Evolutionary conservation across 768 basidiomycete genomes (phyloP), one percentile per base, ranked within the genome.

Genomic region (Russula foetens): DNA sequence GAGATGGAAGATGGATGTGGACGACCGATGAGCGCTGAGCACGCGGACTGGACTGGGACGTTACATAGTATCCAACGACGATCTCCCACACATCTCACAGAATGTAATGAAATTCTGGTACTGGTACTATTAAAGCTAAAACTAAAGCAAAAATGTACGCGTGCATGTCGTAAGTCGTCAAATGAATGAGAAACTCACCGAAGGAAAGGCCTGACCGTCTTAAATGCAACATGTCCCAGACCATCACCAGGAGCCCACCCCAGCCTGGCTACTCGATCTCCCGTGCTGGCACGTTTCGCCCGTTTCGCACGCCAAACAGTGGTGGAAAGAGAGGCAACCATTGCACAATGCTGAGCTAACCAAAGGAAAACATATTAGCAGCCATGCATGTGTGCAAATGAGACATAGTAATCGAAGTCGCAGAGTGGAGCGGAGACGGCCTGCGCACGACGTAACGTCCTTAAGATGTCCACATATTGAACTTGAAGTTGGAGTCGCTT

Each of bases 211-310:
- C 71, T 54, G 65, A 89, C 90, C 80, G 90, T 92, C 69, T 90
- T 90, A 69, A 93, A 88, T 62, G 88, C 79, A 67, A 89, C 85
- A 67, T 90, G 88, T 62, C 90, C 90, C 53, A 92, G 84, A 59
- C 88, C 85, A 62, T 89, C 90, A 65, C 83, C 89, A 52, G 85
- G 77, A 57, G 87, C 81, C 90, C 90, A 93, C 73, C 92, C 91
- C 53, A 92, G 81, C 75, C 85, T 90, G 65, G 90, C 90, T 69
- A 92, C 85, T 47, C 89, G 84, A 71, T 93, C 90, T 75, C 92
- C 90, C 71, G 86, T 90, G 75, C 86, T 89, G 59, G 86, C 79
- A 53, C 90, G 86, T 68, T 89, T 85, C n/a, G 86, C 76, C 59
- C 87, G 86, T 68, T 89, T 85, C n/a, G 86, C 76, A 60, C 87